phyloP scores from a whole-genome alignment of 371 early-diverging fungal genomes.

The Mortierella sp. region DNA sequence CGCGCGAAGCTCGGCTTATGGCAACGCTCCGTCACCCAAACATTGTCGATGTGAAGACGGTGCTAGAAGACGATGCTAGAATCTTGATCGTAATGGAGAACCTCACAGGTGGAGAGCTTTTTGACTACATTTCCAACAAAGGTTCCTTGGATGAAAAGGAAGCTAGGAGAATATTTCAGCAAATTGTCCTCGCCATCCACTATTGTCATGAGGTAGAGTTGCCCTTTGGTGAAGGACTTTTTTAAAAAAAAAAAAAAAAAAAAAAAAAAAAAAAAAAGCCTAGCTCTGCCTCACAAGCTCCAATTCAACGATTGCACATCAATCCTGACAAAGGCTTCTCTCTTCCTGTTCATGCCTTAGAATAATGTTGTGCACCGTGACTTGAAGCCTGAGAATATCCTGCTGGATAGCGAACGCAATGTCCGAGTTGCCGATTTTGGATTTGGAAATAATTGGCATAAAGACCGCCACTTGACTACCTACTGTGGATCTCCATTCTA shows the following conservation, averaged over 20 bases:
- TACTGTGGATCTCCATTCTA: constrained; percentile 96
- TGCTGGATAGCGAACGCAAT: constrained; percentile 76
- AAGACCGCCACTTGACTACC: constrained; percentile 84
- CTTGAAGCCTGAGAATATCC: constrained; percentile 90
- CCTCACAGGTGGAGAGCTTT: constrained; percentile 96
- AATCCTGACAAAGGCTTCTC: background rate
- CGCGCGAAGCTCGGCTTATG: constrained; percentile 84
- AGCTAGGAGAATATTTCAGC: constrained; percentile 92
- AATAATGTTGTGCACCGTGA: constrained; percentile 78
- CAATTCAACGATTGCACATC: no score
- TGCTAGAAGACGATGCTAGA: constrained; percentile 83
- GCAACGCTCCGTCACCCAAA: constrained; percentile 86
- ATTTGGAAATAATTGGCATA: constrained; percentile 90
- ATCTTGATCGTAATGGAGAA: constrained; percentile 97
- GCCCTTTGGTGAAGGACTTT: no score
- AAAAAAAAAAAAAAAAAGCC: no score
- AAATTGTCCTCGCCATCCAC: constrained; percentile 95
- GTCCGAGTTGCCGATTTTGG: constrained; percentile 96
- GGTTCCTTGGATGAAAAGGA: constrained; percentile 86
- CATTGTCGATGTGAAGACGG: constrained; percentile 89
- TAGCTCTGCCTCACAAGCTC: no score
- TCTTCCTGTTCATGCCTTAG: constrained; percentile 1
- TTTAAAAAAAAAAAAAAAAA: no score
- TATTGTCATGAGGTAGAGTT: constrained; percentile 79
- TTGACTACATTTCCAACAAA: constrained; percentile 91